A percentile compares a stretch with the other conserved stretches of the same genome.
These are phyloP conservation scores for Apophysomyces sp. DNA, from an alignment of 371 early-diverging fungal genomes.

Conservation along the genomic window DNA sequence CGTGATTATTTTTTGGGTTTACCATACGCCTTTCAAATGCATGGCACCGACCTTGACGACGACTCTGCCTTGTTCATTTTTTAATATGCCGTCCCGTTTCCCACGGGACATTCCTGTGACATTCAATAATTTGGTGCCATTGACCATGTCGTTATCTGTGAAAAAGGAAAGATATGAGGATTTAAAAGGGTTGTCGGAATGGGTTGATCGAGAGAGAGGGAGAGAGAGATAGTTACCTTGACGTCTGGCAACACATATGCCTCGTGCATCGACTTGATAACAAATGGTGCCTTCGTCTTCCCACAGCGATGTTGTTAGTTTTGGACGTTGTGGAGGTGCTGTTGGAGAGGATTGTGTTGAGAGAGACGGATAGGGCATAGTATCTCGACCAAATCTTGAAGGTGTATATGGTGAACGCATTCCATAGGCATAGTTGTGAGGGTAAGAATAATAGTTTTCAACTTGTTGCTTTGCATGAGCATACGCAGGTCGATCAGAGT, in stretches of 20 bases:
- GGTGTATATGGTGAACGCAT: neutral
- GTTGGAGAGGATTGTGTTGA: neutral
- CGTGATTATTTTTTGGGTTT: slow-evolving; percentile 25
- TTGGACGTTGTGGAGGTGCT: slow-evolving; percentile 30
- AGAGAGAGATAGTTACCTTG: slow-evolving; percentile 51
- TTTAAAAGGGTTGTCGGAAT: neutral
- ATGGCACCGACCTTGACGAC: slow-evolving; percentile 79
- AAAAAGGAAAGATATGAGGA: neutral
- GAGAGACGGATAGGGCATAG: neutral
- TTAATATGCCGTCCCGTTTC: slow-evolving; percentile 76
- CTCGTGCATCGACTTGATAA: slow-evolving; percentile 77
- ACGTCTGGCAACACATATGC: slow-evolving; percentile 77
- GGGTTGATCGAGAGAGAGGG: neutral
- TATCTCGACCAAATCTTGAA: neutral
- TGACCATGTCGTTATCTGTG: slow-evolving; percentile 69
- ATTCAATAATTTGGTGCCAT: slow-evolving; percentile 78
- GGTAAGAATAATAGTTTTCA: neutral
- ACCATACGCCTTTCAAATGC: slow-evolving; percentile 83
- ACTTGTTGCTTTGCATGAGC: slow-evolving; percentile 1
- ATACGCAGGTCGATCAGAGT: neutral
- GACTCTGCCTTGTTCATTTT: slow-evolving; percentile 71
- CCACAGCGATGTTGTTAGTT: slow-evolving; percentile 77
- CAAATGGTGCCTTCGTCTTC: slow-evolving; percentile 81
- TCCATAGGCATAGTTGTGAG: neutral
- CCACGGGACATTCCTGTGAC: slow-evolving; percentile 79